Evolutionary conservation across 23 red algal species (phyloP).

Genomic region (Gracilaria caudata): DNA sequence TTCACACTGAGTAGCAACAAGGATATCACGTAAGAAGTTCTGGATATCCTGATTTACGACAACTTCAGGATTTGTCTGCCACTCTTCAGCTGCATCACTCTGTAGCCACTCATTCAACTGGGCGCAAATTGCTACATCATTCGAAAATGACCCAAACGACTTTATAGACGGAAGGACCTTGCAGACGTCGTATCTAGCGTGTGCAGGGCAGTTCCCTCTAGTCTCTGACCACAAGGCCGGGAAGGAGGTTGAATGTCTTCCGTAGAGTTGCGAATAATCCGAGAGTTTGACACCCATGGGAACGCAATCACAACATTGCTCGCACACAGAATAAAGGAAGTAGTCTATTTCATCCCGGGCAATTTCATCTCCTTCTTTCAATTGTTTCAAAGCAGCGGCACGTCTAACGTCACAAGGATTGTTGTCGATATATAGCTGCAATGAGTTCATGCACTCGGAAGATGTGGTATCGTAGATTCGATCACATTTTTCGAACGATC

Average conservation of each 20-base stretch:
- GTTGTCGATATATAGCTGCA: constrained; percentile 31
- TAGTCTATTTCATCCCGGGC: constrained; percentile 41
- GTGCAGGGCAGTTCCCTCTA: constrained; percentile 58
- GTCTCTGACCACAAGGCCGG: constrained; percentile 36
- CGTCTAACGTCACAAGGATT: constrained; percentile 44
- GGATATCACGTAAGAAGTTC: constrained; percentile 20
- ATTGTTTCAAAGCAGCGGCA: neutral
- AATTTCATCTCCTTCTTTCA: constrained; percentile 33
- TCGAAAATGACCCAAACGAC: constrained; percentile 4
- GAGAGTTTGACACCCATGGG: constrained; percentile 33
- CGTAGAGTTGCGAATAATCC: constrained; percentile 2
- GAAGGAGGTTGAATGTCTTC: constrained; percentile 5
- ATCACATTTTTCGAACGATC: constrained; percentile 33
- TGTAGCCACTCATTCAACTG: constrained; percentile 28
- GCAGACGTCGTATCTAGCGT: constrained; percentile 52
- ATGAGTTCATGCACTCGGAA: neutral
- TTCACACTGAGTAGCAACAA: constrained; percentile 30
- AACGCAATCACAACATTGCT: constrained; percentile 66
- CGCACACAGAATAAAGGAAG: constrained; percentile 64
- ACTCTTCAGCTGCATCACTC: constrained; percentile 29
- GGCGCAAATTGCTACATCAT: neutral
- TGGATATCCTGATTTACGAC: constrained; percentile 5
- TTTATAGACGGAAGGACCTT: constrained; percentile 37
- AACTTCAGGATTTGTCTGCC: constrained; percentile 33
- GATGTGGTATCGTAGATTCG: constrained; percentile 44